These are phyloP conservation scores for Lachnellula willkommii DNA, from an alignment of 2,329 filamentous ascomycete species.

Conservation along the genomic window DNA sequence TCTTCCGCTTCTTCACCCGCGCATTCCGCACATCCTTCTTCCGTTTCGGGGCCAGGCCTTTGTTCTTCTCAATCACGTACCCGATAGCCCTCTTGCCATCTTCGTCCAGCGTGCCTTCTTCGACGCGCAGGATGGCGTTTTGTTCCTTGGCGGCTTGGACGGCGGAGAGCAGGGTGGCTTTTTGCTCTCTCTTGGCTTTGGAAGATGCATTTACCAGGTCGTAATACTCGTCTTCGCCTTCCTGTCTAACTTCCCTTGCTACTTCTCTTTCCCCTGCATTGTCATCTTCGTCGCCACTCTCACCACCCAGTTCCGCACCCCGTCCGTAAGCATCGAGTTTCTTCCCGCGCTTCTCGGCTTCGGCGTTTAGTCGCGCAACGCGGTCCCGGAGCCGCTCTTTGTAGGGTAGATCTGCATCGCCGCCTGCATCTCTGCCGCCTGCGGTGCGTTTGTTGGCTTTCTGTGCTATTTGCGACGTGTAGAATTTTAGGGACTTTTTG, in stretches of 20 bases:
- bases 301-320: constrained; percentile 58
- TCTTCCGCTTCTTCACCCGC: constrained; percentile 95
- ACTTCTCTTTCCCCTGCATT: constrained; percentile 30
- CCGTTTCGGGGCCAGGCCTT: constrained; percentile 80
- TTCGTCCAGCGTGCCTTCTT: constrained; percentile 60
- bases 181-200: constrained; percentile 56
- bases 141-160: constrained; percentile 51
- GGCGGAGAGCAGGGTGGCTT: constrained; percentile 41
- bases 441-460: constrained; percentile 81
- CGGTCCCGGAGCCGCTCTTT: constrained; percentile 83
- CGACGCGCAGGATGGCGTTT: constrained; percentile 45
- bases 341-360: constrained; percentile 78
- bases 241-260: constrained; percentile 34
- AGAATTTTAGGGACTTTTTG: constrained; percentile 93
- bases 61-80: constrained; percentile 96
- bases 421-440: constrained; percentile 68
- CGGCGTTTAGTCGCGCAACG: constrained; percentile 78
- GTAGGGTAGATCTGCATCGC: constrained; percentile 79
- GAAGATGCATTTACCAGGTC: constrained; percentile 71
- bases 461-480: constrained; percentile 94
- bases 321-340: constrained; percentile 57
- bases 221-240: constrained; percentile 75
- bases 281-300: constrained; percentile 37
- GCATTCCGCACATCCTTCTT: constrained; percentile 96
- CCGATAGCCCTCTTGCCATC: constrained; percentile 91